Evolutionary conservation across 116 monocot species (phyloP), one percentile per base, ranked within the genome.

Genomic region (Posidonia oceanica): DNA sequence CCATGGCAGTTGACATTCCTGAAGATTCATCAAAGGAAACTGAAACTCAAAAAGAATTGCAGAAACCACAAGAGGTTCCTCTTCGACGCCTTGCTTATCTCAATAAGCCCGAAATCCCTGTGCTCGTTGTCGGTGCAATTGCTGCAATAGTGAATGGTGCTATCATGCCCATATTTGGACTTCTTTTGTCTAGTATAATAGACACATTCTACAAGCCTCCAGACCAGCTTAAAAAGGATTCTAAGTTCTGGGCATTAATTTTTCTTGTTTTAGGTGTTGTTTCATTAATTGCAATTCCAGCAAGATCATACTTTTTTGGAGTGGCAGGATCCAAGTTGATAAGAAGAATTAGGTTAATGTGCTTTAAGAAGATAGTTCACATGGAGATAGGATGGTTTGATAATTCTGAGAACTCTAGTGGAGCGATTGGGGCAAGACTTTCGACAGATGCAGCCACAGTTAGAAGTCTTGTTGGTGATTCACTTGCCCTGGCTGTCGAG

Each of bases 371-470:
- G 63, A 74, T 94, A 23, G 79, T 87, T 52, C 59, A 85, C 75
- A 83, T 81, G 68, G 89, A 89, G 59, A 77, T 83, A 10, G 76
- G 81, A 5, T 94, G 89, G 89, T 94, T 89, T 61, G 94, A 94
- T 71, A 74, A 83, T 21, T 69, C 79, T 15, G 8, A 40, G 12
- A 94, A 94, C 67, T 83, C 87, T 0, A 88, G 91, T 72, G 77
- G 77, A 38, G 74, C 64, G 0, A 65, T 76, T 54, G 76, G 76
- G 0, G 69, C 73, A 17, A 56, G 69, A 52, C 73, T 81, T 11
- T 72, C 76, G 20, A 54, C 60, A 41, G 76, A 81, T 67, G 73
- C 77, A 12, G 52, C 71, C 8, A 23, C 41, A n/a, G 61, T 80
- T 36, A 67, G 72, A 54, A 22, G 72, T 48, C 56, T 80, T 60